A percentile compares a stretch with the other conserved stretches of the same genome.
phyloP scores from a whole-genome alignment of 768 basidiomycete species.

The Lactifluus piperatus region DNA sequence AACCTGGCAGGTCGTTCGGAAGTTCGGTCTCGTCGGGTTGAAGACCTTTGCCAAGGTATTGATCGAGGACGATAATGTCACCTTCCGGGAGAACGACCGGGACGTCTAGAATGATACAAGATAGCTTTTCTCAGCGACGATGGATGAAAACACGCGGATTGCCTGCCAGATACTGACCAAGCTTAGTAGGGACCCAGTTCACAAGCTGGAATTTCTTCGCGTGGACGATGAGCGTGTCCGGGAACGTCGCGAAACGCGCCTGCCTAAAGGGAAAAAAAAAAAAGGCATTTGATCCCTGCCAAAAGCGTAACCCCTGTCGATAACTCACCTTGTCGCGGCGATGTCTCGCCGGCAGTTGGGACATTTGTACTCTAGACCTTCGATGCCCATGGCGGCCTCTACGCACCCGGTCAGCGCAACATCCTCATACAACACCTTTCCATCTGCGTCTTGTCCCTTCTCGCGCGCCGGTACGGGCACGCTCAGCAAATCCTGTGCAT shows the following conservation, averaged over 20 bases:
- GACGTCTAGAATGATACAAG: constrained; percentile 62
- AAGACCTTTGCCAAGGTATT: constrained; percentile 61
- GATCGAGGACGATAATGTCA: constrained; percentile 51
- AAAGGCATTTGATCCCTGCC: neutral
- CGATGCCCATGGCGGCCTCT: constrained; percentile 45
- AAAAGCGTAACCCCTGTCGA: too few species aligned
- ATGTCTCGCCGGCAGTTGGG: constrained; percentile 63
- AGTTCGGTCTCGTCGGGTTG: constrained; percentile 63
- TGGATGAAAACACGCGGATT: neutral
- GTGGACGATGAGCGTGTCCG: constrained; percentile 80
- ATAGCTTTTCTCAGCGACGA: constrained; percentile 6
- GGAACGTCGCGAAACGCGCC: constrained; percentile 76
- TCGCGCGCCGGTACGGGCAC: constrained; percentile 67
- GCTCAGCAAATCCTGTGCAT: constrained; percentile 68
- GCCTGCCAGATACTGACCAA: constrained; percentile 45
- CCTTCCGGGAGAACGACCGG: constrained; percentile 63
- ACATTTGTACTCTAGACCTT: constrained; percentile 75
- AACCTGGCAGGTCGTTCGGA: constrained; percentile 41
- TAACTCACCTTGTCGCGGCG: constrained; percentile 63
- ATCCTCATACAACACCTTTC: constrained; percentile 52
- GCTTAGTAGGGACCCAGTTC: constrained; percentile 94
- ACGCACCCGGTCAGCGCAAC: constrained; percentile 58
- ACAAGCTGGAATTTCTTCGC: constrained; percentile 92
- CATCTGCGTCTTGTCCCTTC: constrained; percentile 46
- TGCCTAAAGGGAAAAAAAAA: constrained; percentile 39